Evolutionary conservation across 2,329 filamentous ascomycete species (phyloP).

Genomic region (Diplodia corticola): DNA sequence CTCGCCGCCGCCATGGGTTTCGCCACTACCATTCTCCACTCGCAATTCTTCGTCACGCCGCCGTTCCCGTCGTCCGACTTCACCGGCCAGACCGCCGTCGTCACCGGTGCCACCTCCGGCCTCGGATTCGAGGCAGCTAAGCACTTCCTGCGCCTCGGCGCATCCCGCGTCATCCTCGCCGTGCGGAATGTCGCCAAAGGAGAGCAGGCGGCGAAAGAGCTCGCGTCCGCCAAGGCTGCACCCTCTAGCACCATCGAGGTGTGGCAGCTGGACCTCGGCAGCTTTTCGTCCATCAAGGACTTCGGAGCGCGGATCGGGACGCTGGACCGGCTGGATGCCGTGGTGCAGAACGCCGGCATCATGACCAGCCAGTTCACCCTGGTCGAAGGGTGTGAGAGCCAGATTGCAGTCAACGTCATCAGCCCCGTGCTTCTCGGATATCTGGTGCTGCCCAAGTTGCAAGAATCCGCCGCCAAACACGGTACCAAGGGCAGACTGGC

Average conservation of each 20-base stretch:
- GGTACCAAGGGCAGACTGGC: background rate
- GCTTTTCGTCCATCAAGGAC: background rate
- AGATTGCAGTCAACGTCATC: background rate
- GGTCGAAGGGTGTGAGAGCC: background rate
- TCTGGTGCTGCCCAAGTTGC: background rate
- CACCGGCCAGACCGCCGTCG: background rate
- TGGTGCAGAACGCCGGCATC: background rate
- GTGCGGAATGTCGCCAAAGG: background rate
- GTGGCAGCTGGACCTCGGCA: background rate
- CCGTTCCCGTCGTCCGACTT: background rate
- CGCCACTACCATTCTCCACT: background rate
- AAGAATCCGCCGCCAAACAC: background rate
- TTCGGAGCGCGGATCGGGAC: background rate
- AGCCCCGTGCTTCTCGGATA: background rate
- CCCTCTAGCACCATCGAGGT: background rate
- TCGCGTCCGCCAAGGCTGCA: background rate
- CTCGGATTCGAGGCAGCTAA: background rate
- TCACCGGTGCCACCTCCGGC: background rate
- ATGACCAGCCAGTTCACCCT: background rate
- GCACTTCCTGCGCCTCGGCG: background rate
- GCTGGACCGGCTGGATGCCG: background rate
- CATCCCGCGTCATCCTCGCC: background rate
- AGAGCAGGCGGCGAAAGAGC: background rate
- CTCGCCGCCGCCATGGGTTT: background rate
- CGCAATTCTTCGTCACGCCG: background rate